A percentile compares a stretch with the other conserved stretches of the same genome.
Conservation (phyloP, 148 eudicot species). For the Selenicereus undatus region DNA sequence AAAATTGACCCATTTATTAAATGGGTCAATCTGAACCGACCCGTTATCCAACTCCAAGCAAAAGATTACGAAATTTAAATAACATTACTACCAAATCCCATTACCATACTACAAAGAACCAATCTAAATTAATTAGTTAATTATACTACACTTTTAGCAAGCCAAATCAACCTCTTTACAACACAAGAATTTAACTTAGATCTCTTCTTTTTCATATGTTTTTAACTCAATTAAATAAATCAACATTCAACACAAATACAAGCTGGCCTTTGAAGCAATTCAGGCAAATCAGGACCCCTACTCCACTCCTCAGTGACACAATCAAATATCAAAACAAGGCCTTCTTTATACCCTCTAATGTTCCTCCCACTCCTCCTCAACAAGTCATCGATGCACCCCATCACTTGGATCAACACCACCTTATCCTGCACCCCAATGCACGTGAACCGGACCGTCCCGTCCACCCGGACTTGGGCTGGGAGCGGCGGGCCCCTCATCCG, state of each 20-base stretch:
- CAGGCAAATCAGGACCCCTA: slow-evolving; percentile 63
- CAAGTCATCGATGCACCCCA: slow-evolving; percentile 63
- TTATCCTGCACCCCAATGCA: slow-evolving; percentile 65
- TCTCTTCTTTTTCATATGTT: background rate
- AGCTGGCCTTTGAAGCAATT: slow-evolving; percentile 57
- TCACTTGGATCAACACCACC: slow-evolving; percentile 74
- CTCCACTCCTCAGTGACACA: slow-evolving; percentile 64
- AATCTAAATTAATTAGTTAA: background rate
- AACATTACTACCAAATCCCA: background rate
- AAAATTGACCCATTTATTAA: no score
- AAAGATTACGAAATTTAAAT: no score
- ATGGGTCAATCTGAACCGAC: no score
- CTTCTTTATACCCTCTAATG: slow-evolving; percentile 48
- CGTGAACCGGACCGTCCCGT: slow-evolving; percentile 63
- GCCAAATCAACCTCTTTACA: background rate
- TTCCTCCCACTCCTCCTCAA: slow-evolving; percentile 57
- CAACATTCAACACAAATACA: slow-evolving; percentile 71
- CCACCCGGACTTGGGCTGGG: slow-evolving; percentile 56
- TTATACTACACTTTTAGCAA: background rate
- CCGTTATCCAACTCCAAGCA: no score
- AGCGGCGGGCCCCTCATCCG: slow-evolving; percentile 68
- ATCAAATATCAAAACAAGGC: slow-evolving; percentile 64
- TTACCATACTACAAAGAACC: background rate
- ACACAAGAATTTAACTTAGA: background rate
- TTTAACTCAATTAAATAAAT: background rate